Evolutionary conservation across 805 yeast genomes (phyloP).

Genomic region (Candida coleopterorum): DNA sequence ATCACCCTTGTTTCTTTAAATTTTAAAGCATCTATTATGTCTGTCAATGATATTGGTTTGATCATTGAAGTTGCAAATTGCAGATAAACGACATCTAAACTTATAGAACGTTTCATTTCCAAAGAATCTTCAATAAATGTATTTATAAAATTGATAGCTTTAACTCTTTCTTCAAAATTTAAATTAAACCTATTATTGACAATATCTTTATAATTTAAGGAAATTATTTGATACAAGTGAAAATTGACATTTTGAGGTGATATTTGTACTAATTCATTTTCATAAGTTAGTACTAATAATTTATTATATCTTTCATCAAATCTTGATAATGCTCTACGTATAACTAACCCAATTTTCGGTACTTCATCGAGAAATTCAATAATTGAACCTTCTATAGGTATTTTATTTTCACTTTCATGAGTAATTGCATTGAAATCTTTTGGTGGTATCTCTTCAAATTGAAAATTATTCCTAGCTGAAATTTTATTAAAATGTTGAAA

Average conservation of each 20-base stretch:
- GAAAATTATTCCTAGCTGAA: neutral
- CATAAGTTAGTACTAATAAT: slow-evolving; percentile 25
- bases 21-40: slow-evolving; percentile 13
- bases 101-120: slow-evolving; percentile 9
- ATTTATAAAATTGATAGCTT: slow-evolving; percentile 19
- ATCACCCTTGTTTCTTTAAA: slow-evolving; percentile 11
- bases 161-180: slow-evolving; percentile 13
- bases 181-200: slow-evolving; percentile 21
- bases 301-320: slow-evolving; percentile 32
- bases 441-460: neutral
- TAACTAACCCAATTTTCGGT: slow-evolving; percentile 32
- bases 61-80: slow-evolving; percentile 17
- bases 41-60: slow-evolving; percentile 12
- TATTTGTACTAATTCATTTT: slow-evolving; percentile 26
- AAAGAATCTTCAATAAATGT: slow-evolving; percentile 20
- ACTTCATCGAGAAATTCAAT: slow-evolving; percentile 27
- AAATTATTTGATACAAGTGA: slow-evolving; percentile 23
- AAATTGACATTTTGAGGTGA: slow-evolving; percentile 26
- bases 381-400: slow-evolving; percentile 32
- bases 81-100: slow-evolving; percentile 16
- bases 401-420: slow-evolving; percentile 10
- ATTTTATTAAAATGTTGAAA: slow-evolving; percentile 2
- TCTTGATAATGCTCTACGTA: slow-evolving; percentile 23
- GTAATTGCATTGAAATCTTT: slow-evolving; percentile 7
- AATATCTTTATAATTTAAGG: slow-evolving; percentile 13